Conservation (phyloP, 352 stramenopile genomes). For the Phytophthora aleatoria region DNA sequence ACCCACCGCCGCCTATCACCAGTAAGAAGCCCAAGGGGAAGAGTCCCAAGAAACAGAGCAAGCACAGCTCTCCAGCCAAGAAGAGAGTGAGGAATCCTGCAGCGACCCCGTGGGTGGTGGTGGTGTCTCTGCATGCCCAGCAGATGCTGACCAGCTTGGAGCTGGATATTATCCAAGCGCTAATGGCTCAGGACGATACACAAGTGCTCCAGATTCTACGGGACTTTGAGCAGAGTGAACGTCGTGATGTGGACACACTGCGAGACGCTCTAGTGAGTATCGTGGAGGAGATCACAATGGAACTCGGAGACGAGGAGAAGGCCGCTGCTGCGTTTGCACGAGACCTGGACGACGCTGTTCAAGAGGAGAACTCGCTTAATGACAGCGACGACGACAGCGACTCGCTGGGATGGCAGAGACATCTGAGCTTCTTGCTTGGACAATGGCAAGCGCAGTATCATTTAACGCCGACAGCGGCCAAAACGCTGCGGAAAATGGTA, state of each 20-base stretch:
- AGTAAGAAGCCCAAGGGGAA: slow-evolving; percentile 27
- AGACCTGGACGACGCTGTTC: slow-evolving; percentile 36
- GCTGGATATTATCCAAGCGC: slow-evolving; percentile 55
- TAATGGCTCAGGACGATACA: slow-evolving; percentile 61
- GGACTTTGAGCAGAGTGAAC: slow-evolving; percentile 46
- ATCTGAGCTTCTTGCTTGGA: slow-evolving; percentile 51
- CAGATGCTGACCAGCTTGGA: slow-evolving; percentile 71
- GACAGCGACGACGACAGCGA: slow-evolving; percentile 34
- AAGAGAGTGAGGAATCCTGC: slow-evolving; percentile 13
- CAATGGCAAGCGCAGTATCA: slow-evolving; percentile 44
- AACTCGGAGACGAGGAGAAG: slow-evolving; percentile 71
- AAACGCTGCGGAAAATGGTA: slow-evolving; percentile 50
- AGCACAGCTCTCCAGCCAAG: slow-evolving; percentile 2
- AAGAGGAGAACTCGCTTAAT: slow-evolving; percentile 21
- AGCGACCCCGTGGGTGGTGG: slow-evolving; percentile 19
- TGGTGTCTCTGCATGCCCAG: slow-evolving; percentile 54
- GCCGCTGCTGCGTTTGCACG: slow-evolving; percentile 35
- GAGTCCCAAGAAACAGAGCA: slow-evolving; percentile 10
- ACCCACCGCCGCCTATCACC: slow-evolving; percentile 9
- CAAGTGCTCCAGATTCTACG: slow-evolving; percentile 52
- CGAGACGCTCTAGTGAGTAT: slow-evolving; percentile 56
- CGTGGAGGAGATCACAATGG: slow-evolving; percentile 68
- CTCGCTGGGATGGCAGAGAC: slow-evolving; percentile 50
- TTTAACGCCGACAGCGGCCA: slow-evolving; percentile 41
- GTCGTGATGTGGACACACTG: slow-evolving; percentile 34